These are phyloP conservation scores for Sporothrix protearum DNA, from an alignment of 2,329 filamentous ascomycete genomes.

Conservation along the genomic window DNA sequence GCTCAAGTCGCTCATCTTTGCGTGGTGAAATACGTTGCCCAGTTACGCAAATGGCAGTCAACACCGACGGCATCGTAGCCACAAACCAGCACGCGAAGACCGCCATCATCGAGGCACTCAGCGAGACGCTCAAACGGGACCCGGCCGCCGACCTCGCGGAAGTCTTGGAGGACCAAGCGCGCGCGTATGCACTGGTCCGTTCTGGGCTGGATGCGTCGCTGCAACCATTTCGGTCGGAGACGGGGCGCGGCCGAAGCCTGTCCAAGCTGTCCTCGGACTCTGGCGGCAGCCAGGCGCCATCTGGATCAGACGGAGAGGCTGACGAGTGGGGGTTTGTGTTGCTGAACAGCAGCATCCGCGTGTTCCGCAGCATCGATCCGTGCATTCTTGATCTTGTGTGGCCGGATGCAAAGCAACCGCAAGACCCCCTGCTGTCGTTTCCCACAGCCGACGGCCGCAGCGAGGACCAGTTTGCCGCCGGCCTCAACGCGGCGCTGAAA, in stretches of 20 bases:
- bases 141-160: constrained; percentile 8
- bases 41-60: not conserved
- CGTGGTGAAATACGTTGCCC: not conserved
- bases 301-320: not conserved
- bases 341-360: too few relatives aligned
- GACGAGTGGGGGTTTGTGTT: not conserved
- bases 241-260: not conserved
- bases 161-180: not conserved
- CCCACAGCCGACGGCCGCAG: too few relatives aligned
- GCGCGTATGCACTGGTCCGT: not conserved
- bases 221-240: not conserved
- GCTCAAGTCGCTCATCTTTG: not conserved
- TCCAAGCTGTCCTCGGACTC: not conserved
- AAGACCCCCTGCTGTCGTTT: too few relatives aligned
- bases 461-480: too few relatives aligned
- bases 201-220: not conserved
- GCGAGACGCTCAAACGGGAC: not conserved
- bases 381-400: too few relatives aligned
- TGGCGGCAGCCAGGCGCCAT: not conserved
- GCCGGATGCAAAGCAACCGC: too few relatives aligned
- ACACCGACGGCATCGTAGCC: not conserved
- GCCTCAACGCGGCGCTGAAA: too few relatives aligned
- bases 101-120: not conserved
- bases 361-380: too few relatives aligned
- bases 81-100: not conserved